phyloP scores from a whole-genome alignment of 176 grass and related monocot species.

The Pontederia paniculata region DNA sequence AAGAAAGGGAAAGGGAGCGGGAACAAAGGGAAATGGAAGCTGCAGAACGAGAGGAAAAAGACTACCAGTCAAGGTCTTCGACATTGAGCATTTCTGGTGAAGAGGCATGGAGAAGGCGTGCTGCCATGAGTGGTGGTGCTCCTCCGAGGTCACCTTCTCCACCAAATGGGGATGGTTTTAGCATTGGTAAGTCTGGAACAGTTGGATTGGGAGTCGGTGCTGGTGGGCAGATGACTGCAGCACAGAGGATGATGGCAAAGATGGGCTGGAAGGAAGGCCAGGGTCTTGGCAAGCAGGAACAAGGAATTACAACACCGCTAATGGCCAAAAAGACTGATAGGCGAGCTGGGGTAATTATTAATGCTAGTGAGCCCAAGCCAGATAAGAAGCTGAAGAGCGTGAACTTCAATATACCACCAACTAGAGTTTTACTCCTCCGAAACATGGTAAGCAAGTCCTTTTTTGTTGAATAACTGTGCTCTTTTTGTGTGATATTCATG shows the following conservation, averaged over 20 bases:
- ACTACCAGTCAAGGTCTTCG: conserved; percentile 33
- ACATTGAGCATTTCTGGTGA: conserved; percentile 76
- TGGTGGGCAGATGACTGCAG: conserved; percentile 74
- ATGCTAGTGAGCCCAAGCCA: conserved; percentile 44
- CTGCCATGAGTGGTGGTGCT: conserved; percentile 52
- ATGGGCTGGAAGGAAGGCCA: conserved; percentile 99
- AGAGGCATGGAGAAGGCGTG: conserved; percentile 82
- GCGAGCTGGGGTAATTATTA: conserved; percentile 72
- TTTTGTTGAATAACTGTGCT: not conserved
- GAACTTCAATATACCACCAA: conserved; percentile 48
- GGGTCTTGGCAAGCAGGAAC: conserved; percentile 86
- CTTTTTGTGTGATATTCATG: not conserved
- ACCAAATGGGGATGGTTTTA: conserved; percentile 35
- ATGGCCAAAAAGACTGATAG: conserved; percentile 87
- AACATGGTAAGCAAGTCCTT: conserved; percentile 52
- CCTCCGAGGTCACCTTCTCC: conserved; percentile 26
- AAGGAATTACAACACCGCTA: conserved; percentile 72
- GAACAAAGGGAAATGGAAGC: conserved; percentile 50
- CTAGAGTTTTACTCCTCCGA: conserved; percentile 64
- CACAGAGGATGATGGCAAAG: conserved; percentile 98
- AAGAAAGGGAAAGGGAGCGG: conserved; percentile 61
- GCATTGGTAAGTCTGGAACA: conserved; percentile 41
- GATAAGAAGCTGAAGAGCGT: conserved; percentile 67
- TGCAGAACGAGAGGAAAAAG: conserved; percentile 40
- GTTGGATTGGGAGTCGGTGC: conserved; percentile 48